Evolutionary conservation across 805 yeast genomes (phyloP), one percentile per base, ranked within the genome.

Genomic region (Blastobotrys chiropterorum): DNA sequence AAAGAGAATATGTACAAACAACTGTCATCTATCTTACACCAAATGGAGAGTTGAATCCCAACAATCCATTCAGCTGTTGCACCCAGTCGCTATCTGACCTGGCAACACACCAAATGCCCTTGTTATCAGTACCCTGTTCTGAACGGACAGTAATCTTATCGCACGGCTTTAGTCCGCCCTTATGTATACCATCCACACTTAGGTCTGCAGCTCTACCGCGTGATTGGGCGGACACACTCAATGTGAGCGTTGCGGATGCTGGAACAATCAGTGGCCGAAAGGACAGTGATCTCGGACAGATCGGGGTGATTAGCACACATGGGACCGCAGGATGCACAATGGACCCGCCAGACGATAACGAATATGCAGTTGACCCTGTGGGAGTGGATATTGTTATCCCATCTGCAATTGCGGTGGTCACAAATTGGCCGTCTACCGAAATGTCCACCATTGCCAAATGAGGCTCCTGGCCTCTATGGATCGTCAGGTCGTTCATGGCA

Each of bases 341-440:
- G 13, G 96, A 82, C 1, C 98, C 98, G 13, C 98, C 97, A 0
- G 95, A 81, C 26, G 88, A 80, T 49, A 90, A 71, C 0, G 96
- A 86, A 63, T 90, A 90, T 0, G 97, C 97, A 0, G 97, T 90
- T 7, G 96, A 87, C 0, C 98, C 98, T 0, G 97, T 90, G 15
- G 98, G 98, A 0, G 97, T 86, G 2, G 94, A 77, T 45, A 89
- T 74, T 3, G 83, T 80, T 6, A 90, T 77, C 39, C 98, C 98
- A 67, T 92, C 98, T 1, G 95, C 96, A 0, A 92, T 86, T 3
- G 97, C 90, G 49, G 90, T 80, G 5, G 98, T 92, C 50, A 92
- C 71, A 62, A 83, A 85, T 64, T 86, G 84, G 19, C 87, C 89
- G 66, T 90, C 94, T 22, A 90, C 84, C 57, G 76, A 81, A n/a